Percentiles rank a stretch among this genome's conserved stretches.
Conservation (phyloP, 2,329 filamentous ascomycete genomes). For the Ophiostoma sp. region DNA sequence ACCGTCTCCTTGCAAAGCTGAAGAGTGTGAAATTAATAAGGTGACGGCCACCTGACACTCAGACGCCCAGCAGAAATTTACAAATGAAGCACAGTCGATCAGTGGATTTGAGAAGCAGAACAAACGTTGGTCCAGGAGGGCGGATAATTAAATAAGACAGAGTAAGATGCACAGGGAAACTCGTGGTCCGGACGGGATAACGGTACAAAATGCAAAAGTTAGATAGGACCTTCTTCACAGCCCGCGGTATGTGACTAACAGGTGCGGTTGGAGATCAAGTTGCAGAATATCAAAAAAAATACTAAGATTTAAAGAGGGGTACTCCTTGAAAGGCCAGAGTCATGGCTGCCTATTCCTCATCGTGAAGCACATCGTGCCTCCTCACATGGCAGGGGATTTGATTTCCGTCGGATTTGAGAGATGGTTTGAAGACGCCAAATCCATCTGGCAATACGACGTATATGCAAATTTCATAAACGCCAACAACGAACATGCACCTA, state of each 20-base stretch:
- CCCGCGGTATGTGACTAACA: background rate
- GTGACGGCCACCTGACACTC: background rate
- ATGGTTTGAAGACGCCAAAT: background rate
- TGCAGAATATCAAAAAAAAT: background rate
- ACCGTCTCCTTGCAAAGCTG: background rate
- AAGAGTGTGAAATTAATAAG: no score
- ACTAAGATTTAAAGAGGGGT: background rate
- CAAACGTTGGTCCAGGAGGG: background rate
- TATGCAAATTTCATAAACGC: background rate
- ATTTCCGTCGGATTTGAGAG: background rate
- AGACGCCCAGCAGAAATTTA: background rate
- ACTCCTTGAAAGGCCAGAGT: background rate
- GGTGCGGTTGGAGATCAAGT: background rate
- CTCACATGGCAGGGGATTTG: background rate
- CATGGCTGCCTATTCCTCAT: background rate
- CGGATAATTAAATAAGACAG: background rate
- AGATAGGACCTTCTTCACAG: background rate
- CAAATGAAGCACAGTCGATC: slow-evolving; percentile 10
- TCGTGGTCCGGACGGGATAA: background rate
- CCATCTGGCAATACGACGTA: no score
- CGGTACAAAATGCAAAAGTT: no score
- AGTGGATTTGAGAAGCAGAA: slow-evolving; percentile 9
- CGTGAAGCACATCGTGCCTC: background rate
- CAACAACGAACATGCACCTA: background rate
- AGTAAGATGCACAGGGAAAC: background rate